A percentile compares a stretch with the other conserved stretches of the same genome.
These are phyloP conservation scores for Penicillium parvum DNA, from an alignment of 495 filamentous ascomycete genomes.

Conservation along the genomic window DNA sequence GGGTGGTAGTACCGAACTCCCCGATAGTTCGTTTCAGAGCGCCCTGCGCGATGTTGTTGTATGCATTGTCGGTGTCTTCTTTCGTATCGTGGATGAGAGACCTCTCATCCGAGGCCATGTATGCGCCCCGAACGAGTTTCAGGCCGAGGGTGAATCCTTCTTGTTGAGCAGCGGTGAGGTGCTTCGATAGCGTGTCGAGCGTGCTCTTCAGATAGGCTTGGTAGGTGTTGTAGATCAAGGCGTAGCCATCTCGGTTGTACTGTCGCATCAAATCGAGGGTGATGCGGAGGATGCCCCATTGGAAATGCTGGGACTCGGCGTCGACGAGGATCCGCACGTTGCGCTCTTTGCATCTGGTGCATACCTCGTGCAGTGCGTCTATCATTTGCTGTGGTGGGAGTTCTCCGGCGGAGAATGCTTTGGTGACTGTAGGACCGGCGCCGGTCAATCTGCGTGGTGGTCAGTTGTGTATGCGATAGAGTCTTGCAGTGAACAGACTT, in stretches of 20 bases:
- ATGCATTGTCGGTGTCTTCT: conserved; percentile 62
- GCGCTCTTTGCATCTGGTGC: conserved; percentile 38
- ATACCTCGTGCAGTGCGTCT: conserved; percentile 37
- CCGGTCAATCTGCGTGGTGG: conserved; percentile 27
- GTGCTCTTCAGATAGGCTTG: conserved; percentile 79
- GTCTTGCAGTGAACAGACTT: conserved; percentile 49
- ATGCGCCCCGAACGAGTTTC: conserved; percentile 87
- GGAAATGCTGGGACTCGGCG: conserved; percentile 75
- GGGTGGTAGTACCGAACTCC: conserved; percentile 43
- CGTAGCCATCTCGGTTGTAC: conserved; percentile 59
- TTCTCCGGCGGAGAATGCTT: conserved; percentile 28
- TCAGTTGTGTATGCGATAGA: neutral
- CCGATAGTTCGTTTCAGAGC: conserved; percentile 28
- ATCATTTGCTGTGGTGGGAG: conserved; percentile 33
- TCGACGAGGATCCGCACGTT: conserved; percentile 74
- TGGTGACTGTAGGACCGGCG: conserved; percentile 24
- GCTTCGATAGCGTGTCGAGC: conserved; percentile 52
- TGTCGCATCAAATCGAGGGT: conserved; percentile 69
- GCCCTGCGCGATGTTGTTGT: conserved; percentile 52
- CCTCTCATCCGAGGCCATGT: conserved; percentile 71
- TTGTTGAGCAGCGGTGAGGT: conserved; percentile 56
- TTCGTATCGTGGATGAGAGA: conserved; percentile 73
- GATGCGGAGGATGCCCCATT: conserved; percentile 73
- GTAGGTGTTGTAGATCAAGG: conserved; percentile 65
- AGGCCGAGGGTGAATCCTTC: conserved; percentile 73